These are phyloP conservation scores for Aureobasidium sp. DNA, from an alignment of 2,329 filamentous ascomycete species.

Conservation along the genomic window DNA sequence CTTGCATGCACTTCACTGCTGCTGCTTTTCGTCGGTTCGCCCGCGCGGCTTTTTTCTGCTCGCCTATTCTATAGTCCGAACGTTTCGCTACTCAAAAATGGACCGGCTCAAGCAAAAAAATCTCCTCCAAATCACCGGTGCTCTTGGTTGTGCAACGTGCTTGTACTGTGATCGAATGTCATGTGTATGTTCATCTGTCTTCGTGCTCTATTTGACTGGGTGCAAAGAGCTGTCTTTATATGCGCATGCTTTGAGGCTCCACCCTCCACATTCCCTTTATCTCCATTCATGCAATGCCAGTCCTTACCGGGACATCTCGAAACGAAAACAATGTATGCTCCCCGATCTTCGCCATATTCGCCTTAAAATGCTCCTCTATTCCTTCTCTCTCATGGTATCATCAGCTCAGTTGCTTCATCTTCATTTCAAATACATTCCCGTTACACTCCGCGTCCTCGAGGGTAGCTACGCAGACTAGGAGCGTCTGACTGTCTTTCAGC, in stretches of 20 bases:
- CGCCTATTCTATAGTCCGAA: constrained; percentile 8
- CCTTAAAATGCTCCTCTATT: constrained; percentile 1
- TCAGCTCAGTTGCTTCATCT: neutral
- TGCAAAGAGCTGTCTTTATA: neutral
- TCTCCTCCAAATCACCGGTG: neutral
- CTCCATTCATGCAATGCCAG: neutral
- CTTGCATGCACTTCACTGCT: neutral
- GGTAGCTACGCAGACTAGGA: neutral
- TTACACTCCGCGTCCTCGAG: neutral
- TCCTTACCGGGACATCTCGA: neutral
- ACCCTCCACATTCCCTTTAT: neutral
- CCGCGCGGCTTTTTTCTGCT: constrained; percentile 8
- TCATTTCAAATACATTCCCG: neutral
- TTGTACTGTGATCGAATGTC: neutral
- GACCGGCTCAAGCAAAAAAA: constrained; percentile 8
- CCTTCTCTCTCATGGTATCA: neutral
- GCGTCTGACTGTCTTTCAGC: constrained; percentile 5
- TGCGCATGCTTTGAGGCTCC: neutral
- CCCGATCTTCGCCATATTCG: constrained; percentile 1
- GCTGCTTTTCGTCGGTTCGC: constrained; percentile 5
- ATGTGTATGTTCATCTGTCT: neutral
- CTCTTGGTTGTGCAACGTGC: neutral
- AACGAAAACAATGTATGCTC: neutral
- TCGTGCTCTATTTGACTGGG: neutral
- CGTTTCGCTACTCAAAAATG: constrained; percentile 7